These are phyloP conservation scores for Lichenothelia convexa DNA, from an alignment of 495 filamentous ascomycete genomes.

Conservation along the genomic window DNA sequence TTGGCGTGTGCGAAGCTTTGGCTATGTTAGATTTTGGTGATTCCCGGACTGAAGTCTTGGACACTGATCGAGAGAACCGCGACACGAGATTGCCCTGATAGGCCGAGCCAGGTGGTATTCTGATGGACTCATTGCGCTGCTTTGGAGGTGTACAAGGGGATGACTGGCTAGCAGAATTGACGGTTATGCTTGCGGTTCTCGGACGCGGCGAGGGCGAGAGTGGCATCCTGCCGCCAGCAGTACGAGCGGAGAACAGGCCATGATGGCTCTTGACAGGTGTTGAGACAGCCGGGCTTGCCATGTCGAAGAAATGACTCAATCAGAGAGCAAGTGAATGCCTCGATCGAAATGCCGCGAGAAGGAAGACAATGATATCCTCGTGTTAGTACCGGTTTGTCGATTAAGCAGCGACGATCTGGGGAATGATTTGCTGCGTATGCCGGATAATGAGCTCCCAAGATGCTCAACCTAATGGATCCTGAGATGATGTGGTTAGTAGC, in stretches of 20 bases:
- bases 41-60: constrained; percentile 42
- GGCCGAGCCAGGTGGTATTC: constrained; percentile 42
- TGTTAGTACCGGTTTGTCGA: no score
- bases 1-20: constrained; percentile 38
- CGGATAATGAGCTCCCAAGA: no score
- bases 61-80: constrained; percentile 49
- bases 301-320: no score
- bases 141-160: constrained; percentile 48
- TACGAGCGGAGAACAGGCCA: constrained; percentile 79
- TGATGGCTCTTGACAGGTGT: constrained; percentile 89
- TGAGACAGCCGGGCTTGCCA: constrained; percentile 77
- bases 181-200: no score
- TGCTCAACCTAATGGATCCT: no score
- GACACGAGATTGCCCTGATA: constrained; percentile 45
- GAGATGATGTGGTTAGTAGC: no score
- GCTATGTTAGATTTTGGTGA: constrained; percentile 94
- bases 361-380: no score
- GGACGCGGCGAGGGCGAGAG: constrained; percentile 81
- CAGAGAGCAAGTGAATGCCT: no score
- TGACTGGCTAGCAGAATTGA: no score
- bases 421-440: no score
- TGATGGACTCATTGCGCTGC: constrained; percentile 33
- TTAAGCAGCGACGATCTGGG: no score
- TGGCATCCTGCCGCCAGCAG: constrained; percentile 85
- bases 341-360: no score